Evolutionary conservation across 1,284 basidiomycete species (phyloP).

Genomic region (Ustilago loliicola): DNA sequence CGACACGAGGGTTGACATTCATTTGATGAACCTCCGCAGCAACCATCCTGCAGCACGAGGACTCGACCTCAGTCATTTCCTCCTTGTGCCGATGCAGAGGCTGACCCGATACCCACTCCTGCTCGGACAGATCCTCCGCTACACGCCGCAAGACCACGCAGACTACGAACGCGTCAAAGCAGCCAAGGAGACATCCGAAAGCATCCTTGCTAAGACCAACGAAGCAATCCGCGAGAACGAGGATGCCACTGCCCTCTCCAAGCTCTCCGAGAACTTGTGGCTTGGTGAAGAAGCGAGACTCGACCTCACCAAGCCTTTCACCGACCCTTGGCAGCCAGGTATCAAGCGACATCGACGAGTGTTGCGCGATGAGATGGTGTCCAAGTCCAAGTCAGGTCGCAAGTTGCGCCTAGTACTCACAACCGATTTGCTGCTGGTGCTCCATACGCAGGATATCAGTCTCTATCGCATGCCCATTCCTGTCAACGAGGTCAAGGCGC

Average conservation of each 20-base stretch:
- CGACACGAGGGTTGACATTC: conserved; percentile 77
- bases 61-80: conserved; percentile 88
- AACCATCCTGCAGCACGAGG: conserved; percentile 82
- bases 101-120: conserved; percentile 94
- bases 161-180: conserved; percentile 77
- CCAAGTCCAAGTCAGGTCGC: conserved; percentile 86
- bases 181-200: conserved; percentile 79
- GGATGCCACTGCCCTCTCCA: conserved; percentile 79
- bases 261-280: conserved; percentile 83
- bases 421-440: conserved; percentile 68
- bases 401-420: conserved; percentile 75
- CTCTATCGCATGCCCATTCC: conserved; percentile 62
- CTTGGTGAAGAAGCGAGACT: conserved; percentile 71
- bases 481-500: conserved; percentile 49
- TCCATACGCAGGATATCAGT: conserved; percentile 40
- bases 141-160: conserved; percentile 88
- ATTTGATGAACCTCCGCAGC: conserved; percentile 82
- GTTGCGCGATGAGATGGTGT: conserved; percentile 82
- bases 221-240: conserved; percentile 90
- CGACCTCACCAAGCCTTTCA: conserved; percentile 89
- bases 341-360: conserved; percentile 74
- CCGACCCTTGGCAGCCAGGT: conserved; percentile 76
- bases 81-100: conserved; percentile 94
- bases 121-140: conserved; percentile 90
- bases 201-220: conserved; percentile 84